A percentile compares a stretch with the other conserved stretches of the same genome.
phyloP scores from a whole-genome alignment of 176 grass and related monocot genomes.

The Echinochloa phyllopogon region DNA sequence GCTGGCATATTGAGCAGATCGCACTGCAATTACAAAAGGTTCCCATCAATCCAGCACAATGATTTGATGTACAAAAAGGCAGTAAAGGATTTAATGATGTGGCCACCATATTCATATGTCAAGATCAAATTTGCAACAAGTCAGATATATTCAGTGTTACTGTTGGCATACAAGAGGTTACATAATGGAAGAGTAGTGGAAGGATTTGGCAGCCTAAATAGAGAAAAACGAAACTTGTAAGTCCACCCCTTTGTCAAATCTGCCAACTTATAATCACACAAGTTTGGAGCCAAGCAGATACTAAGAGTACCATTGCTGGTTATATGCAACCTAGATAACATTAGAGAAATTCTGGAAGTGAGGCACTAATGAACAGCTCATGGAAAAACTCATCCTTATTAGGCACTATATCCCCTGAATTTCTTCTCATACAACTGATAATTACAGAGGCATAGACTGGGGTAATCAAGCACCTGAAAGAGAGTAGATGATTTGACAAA shows the following conservation, averaged over 20 bases:
- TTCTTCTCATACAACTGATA: background rate
- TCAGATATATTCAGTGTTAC: background rate
- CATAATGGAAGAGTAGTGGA: background rate
- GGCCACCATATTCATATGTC: background rate
- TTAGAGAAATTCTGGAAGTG: background rate
- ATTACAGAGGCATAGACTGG: background rate
- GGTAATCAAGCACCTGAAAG: conserved; percentile 64
- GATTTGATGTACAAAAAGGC: background rate
- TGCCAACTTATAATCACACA: background rate
- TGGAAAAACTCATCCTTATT: background rate
- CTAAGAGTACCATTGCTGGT: background rate
- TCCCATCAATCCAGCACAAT: background rate
- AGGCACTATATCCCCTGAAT: background rate
- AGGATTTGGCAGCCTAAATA: background rate
- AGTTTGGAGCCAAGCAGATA: background rate
- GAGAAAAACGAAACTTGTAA: background rate
- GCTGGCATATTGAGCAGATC: conserved; percentile 90
- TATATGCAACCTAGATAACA: background rate
- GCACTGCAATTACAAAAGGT: conserved; percentile 71
- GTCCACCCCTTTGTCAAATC: background rate
- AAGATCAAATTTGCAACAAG: background rate
- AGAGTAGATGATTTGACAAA: conserved; percentile 75
- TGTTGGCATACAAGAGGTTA: background rate
- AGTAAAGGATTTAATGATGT: background rate
- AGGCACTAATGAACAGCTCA: background rate